phyloP scores from a whole-genome alignment of 805 yeast species.

The Metschnikowia chrysomelidarum region DNA sequence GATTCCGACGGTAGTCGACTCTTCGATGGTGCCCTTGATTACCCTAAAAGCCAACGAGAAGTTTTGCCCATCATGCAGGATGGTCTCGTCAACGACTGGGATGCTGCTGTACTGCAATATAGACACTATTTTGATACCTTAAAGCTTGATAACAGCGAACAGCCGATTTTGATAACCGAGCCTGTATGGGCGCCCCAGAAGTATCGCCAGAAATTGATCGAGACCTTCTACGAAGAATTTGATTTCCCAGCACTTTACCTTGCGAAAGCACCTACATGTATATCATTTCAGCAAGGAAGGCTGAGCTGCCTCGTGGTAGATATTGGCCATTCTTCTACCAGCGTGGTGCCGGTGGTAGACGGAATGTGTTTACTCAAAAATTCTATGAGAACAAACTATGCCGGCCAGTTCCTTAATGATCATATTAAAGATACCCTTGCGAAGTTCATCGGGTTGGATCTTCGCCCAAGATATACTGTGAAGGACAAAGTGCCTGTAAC shows the following conservation, averaged over 20 bases:
- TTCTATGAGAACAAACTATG: slow-evolving; percentile 67
- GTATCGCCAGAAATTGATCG: slow-evolving; percentile 69
- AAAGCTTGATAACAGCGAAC: slow-evolving; percentile 55
- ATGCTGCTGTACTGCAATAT: slow-evolving; percentile 75
- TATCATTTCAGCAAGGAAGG: slow-evolving; percentile 84
- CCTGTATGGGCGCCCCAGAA: slow-evolving; percentile 77
- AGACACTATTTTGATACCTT: slow-evolving; percentile 54
- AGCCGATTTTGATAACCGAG: slow-evolving; percentile 81
- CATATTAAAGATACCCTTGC: slow-evolving; percentile 46
- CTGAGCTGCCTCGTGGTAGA: slow-evolving; percentile 86
- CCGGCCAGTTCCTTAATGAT: slow-evolving; percentile 65
- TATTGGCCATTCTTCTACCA: slow-evolving; percentile 72
- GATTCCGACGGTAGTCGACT: slow-evolving; percentile 21
- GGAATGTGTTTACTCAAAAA: slow-evolving; percentile 73
- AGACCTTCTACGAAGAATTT: slow-evolving; percentile 64
- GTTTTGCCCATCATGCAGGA: slow-evolving; percentile 59
- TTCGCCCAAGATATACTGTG: slow-evolving; percentile 45
- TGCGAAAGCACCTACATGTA: slow-evolving; percentile 82
- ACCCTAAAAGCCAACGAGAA: slow-evolving; percentile 51
- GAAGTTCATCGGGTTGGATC: slow-evolving; percentile 28
- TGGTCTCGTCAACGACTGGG: slow-evolving; percentile 79
- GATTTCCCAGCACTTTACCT: slow-evolving; percentile 78
- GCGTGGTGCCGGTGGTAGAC: slow-evolving; percentile 81
- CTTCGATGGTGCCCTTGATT: slow-evolving; percentile 44
- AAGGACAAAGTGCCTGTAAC: slow-evolving; percentile 41